Evolutionary conservation across 305 asterid genomes (phyloP), one percentile per base, ranked within the genome.

Genomic region (Fraxinus angustifolia): DNA sequence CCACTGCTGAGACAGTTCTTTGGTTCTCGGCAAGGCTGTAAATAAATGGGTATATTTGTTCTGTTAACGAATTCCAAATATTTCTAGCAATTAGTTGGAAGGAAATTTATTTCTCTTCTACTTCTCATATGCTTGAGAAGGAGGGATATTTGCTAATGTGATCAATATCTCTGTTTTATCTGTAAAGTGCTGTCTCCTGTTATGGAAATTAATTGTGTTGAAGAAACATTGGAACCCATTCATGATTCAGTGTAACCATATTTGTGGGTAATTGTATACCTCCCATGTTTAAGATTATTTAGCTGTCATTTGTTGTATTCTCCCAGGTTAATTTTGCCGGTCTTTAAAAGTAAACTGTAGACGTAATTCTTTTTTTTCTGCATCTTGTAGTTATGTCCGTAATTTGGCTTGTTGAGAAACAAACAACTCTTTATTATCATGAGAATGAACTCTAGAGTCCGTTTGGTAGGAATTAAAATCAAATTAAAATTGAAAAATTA

Each of bases 1-100:
- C 16, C 50, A 11, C 50, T 42, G 16, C 50, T 42, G 50, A 42
- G 50, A 10, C 4, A 8, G 50, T 42, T 42, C 50, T 38, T 14
- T 67, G 81, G 40, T 77, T 40, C 48, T n/a, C 23, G 84, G 78
- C 72, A 85, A 73, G 84, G 73, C 70, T 88, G 89, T 87, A 88
- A 75, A 87, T 84, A 86, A 77, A 62, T 76, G 84, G 73, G 79
- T 76, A 33, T 10, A 79, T 82, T 83, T 48, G 28, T 81, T 53
- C 71, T 73, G 56, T 58, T 73, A 14, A 30, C 79, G 21, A 80
- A 35, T 78, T 80, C 36, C 36, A 33, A 65, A 45, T 78, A 71
- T 83, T 73, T 68, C 77, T 42, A 71, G 62, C 45, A 40, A 4
- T 68, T 80, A 60, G 58, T 73, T 23, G 26, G 73, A 10, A 30